Base-by-base conservation (phyloP, 108 stramenopile species). In the Poteriospumella lacustris region DNA sequence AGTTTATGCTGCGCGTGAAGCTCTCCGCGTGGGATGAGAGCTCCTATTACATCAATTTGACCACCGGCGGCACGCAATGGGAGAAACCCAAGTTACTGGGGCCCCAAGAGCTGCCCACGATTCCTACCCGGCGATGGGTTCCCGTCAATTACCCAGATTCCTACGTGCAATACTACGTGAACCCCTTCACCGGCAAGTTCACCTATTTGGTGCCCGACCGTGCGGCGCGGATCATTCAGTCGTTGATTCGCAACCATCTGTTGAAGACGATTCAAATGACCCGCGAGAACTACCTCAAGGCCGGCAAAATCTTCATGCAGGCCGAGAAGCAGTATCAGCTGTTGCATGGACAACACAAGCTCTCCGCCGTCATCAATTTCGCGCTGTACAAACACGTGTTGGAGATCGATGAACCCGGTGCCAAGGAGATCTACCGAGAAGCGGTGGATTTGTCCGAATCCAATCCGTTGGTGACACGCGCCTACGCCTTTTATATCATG, bases 161-260 rank as follows among this genome's bases (percentile, higher is more conserved):
- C 19, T 36, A 39, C 24, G 64, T 19, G 15, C 28, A 15, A 36
- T 34, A 52, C 41, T 73, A 73, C 31, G 70, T 73, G 9, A 73
- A 73, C 41, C 70, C 70, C 9, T 56, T 42, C 70, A 42, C 70
- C 36, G 70, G 70, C 24, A 73, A 73, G 31, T 73, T 33, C 41
- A 73, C 70, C 31, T 24, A 39, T 26, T 73, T 29, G 12, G 3
- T 33, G 5, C 43, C 70, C n/a, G 70, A 73, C 42, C 9, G 5
- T 56, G 70, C 70, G 9, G 70, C 70, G 3, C 36, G 41, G 3
- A 42, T 73, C 19, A 5, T 73, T 52, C 70, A 73, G 41, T 9
- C 36, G 47, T 42, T 73, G 15, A 31, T 38, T 52, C 43, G 70
- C 44, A 73, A 73, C 5, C 36, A 26, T 19, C 31, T 73, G 41